Conservation (phyloP, 2,329 filamentous ascomycete species). For the Aspergillus sojae region DNA sequence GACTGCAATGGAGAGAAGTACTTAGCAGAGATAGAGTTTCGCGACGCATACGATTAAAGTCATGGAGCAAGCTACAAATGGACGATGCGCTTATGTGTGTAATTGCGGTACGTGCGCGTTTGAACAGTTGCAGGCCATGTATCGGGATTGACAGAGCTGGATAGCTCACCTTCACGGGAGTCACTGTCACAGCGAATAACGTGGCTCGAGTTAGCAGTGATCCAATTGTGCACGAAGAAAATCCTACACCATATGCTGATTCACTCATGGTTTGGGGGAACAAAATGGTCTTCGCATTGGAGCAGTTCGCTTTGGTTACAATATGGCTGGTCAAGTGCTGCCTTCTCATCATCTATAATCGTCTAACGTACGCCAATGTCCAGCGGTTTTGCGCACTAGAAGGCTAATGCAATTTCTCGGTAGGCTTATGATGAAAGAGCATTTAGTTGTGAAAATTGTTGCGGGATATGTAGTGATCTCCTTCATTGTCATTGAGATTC, state of each 20-base stretch:
- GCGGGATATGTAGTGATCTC: slow-evolving; percentile 2
- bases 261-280: background rate
- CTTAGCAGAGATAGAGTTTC: background rate
- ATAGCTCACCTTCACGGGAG: background rate
- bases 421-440: slow-evolving; percentile 2
- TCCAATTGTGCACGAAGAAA: background rate
- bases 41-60: background rate
- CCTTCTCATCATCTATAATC: slow-evolving; percentile 2
- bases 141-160: background rate
- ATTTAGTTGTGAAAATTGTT: background rate
- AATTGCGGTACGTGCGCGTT: background rate
- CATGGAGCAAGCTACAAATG: slow-evolving; percentile 1
- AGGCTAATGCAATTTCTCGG: background rate
- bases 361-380: background rate
- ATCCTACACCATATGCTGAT: background rate
- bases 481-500: slow-evolving; percentile 1
- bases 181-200: background rate
- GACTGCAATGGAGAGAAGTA: background rate
- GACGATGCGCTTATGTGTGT: slow-evolving; percentile 1
- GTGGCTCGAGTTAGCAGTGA: background rate
- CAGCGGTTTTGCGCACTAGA: background rate
- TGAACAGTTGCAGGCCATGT: too few species aligned
- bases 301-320: background rate
- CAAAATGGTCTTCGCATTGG: slow-evolving; percentile 1
- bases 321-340: slow-evolving; percentile 7